These are phyloP conservation scores for Tuber microsphaerosporum DNA, from an alignment of 495 filamentous ascomycete species.

Conservation along the genomic window DNA sequence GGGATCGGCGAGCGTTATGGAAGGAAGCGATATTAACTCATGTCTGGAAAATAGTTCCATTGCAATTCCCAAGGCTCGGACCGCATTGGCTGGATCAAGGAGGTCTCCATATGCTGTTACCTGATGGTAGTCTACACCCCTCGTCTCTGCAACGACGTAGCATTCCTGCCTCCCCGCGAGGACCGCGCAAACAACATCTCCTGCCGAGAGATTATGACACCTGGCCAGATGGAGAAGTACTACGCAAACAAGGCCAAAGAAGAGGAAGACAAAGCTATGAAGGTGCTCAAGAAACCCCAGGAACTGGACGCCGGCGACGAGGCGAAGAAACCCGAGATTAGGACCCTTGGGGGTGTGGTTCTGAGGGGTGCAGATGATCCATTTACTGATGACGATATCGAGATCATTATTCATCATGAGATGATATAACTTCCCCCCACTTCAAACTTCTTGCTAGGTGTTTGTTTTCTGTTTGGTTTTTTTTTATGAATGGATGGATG, in stretches of 20 bases:
- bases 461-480: not conserved
- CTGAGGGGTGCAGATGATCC: not conserved
- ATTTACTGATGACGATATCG: not conserved
- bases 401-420: constrained; percentile 2
- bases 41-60: constrained; percentile 58
- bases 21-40: constrained; percentile 1
- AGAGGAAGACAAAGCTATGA: constrained; percentile 23
- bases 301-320: constrained; percentile 29
- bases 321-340: constrained; percentile 43
- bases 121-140: constrained; percentile 93
- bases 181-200: constrained; percentile 69
- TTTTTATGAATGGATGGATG: not conserved
- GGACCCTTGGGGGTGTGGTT: not conserved
- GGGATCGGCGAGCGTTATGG: not conserved
- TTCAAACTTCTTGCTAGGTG: not conserved
- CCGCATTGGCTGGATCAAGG: constrained; percentile 90
- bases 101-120: constrained; percentile 86
- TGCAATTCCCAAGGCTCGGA: constrained; percentile 76
- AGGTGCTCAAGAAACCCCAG: constrained; percentile 25
- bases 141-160: constrained; percentile 82
- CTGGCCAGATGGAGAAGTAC: constrained; percentile 41
- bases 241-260: constrained; percentile 24
- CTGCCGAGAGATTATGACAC: constrained; percentile 62
- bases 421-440: not conserved
- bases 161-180: constrained; percentile 79